Evolutionary conservation across 176 grass and related monocot species (phyloP).

Genomic region (Hordeum marinum): DNA sequence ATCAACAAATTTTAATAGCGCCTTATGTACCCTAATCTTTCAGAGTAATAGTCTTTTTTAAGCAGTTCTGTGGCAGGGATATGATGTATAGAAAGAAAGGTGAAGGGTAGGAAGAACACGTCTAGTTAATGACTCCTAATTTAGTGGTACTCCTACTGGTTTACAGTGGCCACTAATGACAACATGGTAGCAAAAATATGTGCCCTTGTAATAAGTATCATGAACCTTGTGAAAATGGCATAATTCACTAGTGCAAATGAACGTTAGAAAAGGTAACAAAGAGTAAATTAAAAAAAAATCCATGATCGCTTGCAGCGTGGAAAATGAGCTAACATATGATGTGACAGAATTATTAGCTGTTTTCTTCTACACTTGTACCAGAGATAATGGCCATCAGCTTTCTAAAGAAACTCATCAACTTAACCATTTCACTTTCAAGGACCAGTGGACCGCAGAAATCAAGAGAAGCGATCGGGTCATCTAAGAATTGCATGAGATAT

Average conservation of each 20-base stretch:
- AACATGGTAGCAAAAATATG: background rate
- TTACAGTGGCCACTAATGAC: slow-evolving; percentile 1
- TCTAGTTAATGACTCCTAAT: background rate
- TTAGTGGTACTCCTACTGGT: background rate
- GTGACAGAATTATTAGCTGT: background rate
- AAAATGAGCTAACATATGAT: background rate
- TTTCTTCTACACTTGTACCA: background rate
- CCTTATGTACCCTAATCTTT: slow-evolving; percentile 2
- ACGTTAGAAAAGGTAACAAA: background rate
- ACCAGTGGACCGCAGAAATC: slow-evolving; percentile 4
- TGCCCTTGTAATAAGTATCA: background rate
- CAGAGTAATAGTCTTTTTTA: slow-evolving; percentile 34
- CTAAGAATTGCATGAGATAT: background rate
- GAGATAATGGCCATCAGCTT: background rate
- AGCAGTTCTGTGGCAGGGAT: background rate
- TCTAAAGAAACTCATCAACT: background rate
- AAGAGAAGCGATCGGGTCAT: background rate
- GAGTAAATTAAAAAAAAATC: background rate
- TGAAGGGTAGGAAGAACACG: background rate
- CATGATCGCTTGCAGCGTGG: background rate
- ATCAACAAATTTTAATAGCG: slow-evolving; percentile 10
- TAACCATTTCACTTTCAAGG: background rate
- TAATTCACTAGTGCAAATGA: background rate
- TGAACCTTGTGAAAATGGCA: background rate
- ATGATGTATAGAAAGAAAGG: background rate